A percentile compares a stretch with the other conserved stretches of the same genome.
Conservation (phyloP, 257 asterid species). For the Nicotiana otophora region DNA sequence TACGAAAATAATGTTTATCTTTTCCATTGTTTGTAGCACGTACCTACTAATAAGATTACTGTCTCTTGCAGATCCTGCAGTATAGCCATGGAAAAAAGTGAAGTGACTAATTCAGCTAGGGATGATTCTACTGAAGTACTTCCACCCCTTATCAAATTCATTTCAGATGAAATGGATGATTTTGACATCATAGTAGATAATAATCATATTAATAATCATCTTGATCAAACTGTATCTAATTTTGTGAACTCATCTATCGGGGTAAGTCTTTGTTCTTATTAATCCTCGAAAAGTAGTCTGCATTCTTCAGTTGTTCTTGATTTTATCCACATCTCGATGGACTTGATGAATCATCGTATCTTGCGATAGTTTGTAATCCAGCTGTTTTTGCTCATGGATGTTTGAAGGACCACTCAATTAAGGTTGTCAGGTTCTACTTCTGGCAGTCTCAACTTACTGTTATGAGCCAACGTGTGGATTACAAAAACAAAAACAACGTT, state of each 20-base stretch:
- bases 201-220: neutral
- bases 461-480: neutral
- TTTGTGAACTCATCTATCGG: conserved; percentile 12
- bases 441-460: neutral
- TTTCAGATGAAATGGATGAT: conserved; percentile 43
- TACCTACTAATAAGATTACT: neutral
- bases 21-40: neutral
- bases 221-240: neutral
- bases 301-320: neutral
- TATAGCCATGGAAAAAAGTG: conserved; percentile 26
- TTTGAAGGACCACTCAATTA: neutral
- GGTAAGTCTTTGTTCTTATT: conserved; percentile 17
- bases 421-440: neutral
- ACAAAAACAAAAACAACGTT: too few relatives aligned
- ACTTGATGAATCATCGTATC: neutral
- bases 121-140: conserved; percentile 19
- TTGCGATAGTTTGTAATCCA: neutral
- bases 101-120: neutral
- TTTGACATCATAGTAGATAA: conserved; percentile 29
- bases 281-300: neutral
- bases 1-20: neutral
- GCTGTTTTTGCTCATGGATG: neutral
- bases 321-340: neutral
- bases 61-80: neutral
- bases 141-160: conserved; percentile 48